Percentiles rank a stretch among this genome's conserved stretches.
These are phyloP conservation scores for Andrographis paniculata DNA, from an alignment of 305 asterid genomes.

Conservation along the genomic window DNA sequence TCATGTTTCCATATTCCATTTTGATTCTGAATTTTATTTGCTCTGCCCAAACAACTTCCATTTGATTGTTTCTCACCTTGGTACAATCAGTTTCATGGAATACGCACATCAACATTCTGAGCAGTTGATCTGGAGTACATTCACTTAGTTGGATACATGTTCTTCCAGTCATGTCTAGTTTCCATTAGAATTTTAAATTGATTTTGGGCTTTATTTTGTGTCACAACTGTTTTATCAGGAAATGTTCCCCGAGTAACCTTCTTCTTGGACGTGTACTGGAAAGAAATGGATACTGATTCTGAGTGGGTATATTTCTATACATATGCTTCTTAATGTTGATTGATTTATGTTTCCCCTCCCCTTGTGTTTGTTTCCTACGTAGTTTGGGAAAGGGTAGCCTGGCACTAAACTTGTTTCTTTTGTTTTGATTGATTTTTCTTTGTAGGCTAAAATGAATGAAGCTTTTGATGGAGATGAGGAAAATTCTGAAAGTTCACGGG, in stretches of 20 bases:
- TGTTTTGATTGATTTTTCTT: slow-evolving; percentile 14
- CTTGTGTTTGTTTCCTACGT: slow-evolving; percentile 4
- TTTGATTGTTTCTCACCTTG: not conserved
- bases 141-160: not conserved
- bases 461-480: slow-evolving; percentile 71
- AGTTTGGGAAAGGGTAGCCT: slow-evolving; percentile 13
- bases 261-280: slow-evolving; percentile 75
- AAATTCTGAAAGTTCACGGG: slow-evolving; percentile 77
- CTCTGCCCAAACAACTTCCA: not conserved
- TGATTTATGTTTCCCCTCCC: not conserved
- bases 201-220: slow-evolving; percentile 8
- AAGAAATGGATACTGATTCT: slow-evolving; percentile 80
- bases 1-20: not conserved
- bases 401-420: slow-evolving; percentile 12
- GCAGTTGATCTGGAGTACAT: too few relatives aligned
- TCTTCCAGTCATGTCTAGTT: slow-evolving; percentile 3
- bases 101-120: not conserved
- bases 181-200: not conserved
- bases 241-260: slow-evolving; percentile 65
- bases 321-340: slow-evolving; percentile 13
- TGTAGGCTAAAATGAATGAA: slow-evolving; percentile 67
- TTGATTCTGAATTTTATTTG: not conserved
- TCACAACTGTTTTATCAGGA: slow-evolving; percentile 40
- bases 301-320: slow-evolving; percentile 63
- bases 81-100: not conserved